Percentiles rank a stretch among this genome's conserved stretches.
Conservation (phyloP, 164 flowering plant species). For the Saururus chinensis region DNA sequence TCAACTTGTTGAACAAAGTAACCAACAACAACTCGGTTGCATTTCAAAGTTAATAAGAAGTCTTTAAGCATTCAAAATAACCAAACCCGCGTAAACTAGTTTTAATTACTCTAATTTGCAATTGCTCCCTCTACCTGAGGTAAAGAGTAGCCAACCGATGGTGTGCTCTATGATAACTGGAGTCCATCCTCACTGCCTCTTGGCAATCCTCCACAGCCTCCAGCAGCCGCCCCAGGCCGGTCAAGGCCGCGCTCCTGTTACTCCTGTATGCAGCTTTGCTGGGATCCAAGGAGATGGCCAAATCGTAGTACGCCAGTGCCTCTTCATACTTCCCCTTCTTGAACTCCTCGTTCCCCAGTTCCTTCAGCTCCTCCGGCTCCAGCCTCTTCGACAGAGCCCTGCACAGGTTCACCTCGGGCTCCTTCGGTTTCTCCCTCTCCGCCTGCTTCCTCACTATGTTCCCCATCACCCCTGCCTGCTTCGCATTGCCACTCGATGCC, state of each 20-base stretch:
- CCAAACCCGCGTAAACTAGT: too few relatives aligned
- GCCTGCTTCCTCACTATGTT: conserved; percentile 36
- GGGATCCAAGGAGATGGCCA: conserved; percentile 56
- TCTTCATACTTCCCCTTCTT: conserved; percentile 58
- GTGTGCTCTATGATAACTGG: conserved; percentile 65
- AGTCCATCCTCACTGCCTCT: conserved; percentile 62
- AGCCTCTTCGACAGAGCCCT: conserved; percentile 30
- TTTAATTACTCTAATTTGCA: too few relatives aligned
- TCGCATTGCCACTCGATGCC: conserved; percentile 3
- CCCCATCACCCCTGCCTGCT: conserved; percentile 30
- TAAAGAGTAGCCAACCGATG: conserved; percentile 57
- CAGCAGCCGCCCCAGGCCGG: conserved; percentile 46
- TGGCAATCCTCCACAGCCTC: conserved; percentile 62
- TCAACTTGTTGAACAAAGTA: too few relatives aligned
- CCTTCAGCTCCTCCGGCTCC: conserved; percentile 56
- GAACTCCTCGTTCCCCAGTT: conserved; percentile 72
- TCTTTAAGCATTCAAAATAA: too few relatives aligned
- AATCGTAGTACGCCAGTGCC: conserved; percentile 59
- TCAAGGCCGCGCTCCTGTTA: conserved; percentile 73
- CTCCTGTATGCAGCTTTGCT: conserved; percentile 45
- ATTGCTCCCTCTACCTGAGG: conserved; percentile 35
- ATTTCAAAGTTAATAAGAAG: too few relatives aligned
- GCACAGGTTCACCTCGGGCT: conserved; percentile 20
- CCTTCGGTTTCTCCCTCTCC: conserved; percentile 12
- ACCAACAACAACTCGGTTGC: too few relatives aligned